Conservation (phyloP, 23 red algal species). For the Gracilaria gracilis region DNA sequence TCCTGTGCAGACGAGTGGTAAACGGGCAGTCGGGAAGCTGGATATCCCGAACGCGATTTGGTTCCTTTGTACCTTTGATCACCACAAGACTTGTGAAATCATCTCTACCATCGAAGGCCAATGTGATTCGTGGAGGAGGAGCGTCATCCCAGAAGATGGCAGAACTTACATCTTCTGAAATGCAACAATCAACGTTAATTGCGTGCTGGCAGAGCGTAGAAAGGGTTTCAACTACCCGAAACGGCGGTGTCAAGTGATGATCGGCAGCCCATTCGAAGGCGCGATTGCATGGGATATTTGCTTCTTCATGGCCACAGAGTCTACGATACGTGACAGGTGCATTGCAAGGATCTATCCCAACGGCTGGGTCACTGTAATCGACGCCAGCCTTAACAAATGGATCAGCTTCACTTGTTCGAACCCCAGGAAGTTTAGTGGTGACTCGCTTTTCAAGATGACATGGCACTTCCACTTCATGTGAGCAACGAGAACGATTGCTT, state of each 20-base stretch:
- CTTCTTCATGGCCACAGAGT: constrained; percentile 53
- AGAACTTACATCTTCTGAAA: not conserved
- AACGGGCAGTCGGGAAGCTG: not conserved
- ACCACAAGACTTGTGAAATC: constrained; percentile 35
- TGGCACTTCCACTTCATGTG: constrained; percentile 39
- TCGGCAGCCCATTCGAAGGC: constrained; percentile 56
- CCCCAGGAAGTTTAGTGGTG: not conserved
- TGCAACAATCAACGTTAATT: constrained; percentile 30
- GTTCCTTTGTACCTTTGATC: constrained; percentile 4
- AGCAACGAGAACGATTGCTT: constrained; percentile 36
- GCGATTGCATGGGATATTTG: constrained; percentile 30
- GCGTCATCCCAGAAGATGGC: constrained; percentile 17
- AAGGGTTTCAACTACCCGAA: not conserved
- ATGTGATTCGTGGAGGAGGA: constrained; percentile 24
- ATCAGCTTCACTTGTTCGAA: not conserved
- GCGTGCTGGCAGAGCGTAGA: constrained; percentile 57
- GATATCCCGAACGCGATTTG: not conserved
- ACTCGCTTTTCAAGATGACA: constrained; percentile 55
- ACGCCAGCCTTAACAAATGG: constrained; percentile 28
- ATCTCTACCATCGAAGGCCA: not conserved
- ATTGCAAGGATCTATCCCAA: constrained; percentile 27
- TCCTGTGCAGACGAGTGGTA: constrained; percentile 19
- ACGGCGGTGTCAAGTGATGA: constrained; percentile 21
- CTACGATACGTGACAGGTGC: constrained; percentile 38
- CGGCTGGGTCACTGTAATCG: constrained; percentile 30